Base-by-base conservation (phyloP, 257 asterid species). In the Scutellaria minor region DNA sequence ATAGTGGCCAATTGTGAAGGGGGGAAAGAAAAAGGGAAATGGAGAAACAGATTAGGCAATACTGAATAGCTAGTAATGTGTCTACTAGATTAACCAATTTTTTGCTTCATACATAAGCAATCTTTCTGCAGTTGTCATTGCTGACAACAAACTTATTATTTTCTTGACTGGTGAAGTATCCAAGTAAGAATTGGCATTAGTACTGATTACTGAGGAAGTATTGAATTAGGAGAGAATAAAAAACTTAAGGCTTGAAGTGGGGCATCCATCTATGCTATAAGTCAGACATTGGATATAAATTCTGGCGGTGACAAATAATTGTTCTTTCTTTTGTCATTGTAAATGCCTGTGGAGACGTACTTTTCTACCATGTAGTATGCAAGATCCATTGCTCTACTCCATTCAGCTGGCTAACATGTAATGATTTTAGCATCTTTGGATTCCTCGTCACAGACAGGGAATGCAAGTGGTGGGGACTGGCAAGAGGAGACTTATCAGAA, bases 401-500 rank as follows among this genome's bases (percentile, higher is more conserved):
- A 22, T 72, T 77, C 41, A 64, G 51, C 53, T 53, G 56, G 65
- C 79, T 80, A 65, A 75, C 64, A 14, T 59, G 52, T 65, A 65
- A 60, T 78, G 52, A 50, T 64, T 79, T 74, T 79, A 88, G 96
- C 93, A 60, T 90, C 98, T 76, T 81, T 83, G 83, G 97, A 92
- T 87, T 85, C 93, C 58, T 84, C 97, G 6, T 80, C 97, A 52
- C 97, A 89, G 76, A 83, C 95, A 14, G 97, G 97, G 68, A 88
- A 83, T 76, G 79, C 84, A 47, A 85, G 62, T 81, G 84, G 82
- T 41, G 95, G 88, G 73, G 99, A 95, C 66, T 92, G 95, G 98
- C 97, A 89, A 81, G 99, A 95, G 80, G 99, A 92, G 77, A 79
- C 85, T 57, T 90, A 83, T 85, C 99, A 95, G 64, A 94, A 90